These are phyloP conservation scores for Crithidia brevicula DNA, from an alignment of 208 protist genomes.

Conservation along the genomic window DNA sequence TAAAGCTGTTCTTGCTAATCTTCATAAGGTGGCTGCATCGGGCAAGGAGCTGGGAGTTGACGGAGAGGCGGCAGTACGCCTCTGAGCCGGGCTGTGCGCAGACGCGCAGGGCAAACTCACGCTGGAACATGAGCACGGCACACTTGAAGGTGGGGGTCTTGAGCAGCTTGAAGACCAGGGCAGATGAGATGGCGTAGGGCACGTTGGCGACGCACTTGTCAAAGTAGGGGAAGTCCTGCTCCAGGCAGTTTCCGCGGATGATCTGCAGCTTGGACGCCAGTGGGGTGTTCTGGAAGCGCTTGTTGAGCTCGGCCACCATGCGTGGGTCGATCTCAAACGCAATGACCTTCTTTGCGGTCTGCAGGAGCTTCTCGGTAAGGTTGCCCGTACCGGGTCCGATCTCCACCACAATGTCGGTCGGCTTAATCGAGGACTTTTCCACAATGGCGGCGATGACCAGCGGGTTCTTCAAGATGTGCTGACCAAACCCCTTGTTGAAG, in stretches of 20 bases:
- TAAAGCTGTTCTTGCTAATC: slow-evolving; percentile 99
- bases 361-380: slow-evolving; percentile 99
- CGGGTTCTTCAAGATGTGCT: slow-evolving; percentile 99
- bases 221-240: slow-evolving; percentile 99
- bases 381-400: slow-evolving; percentile 99
- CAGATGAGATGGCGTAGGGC: slow-evolving; percentile 99
- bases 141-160: slow-evolving; percentile 93
- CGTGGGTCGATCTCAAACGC: slow-evolving; percentile 99
- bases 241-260: slow-evolving; percentile 98
- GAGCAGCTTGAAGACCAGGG: slow-evolving; percentile 99
- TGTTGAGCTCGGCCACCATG: slow-evolving; percentile 99
- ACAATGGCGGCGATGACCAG: slow-evolving; percentile 98
- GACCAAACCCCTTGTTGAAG: slow-evolving; percentile 97
- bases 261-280: slow-evolving; percentile 96
- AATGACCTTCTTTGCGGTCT: slow-evolving; percentile 97
- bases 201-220: slow-evolving; percentile 99
- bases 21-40: slow-evolving; percentile 98
- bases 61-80: slow-evolving; percentile 98
- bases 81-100: slow-evolving; percentile 97
- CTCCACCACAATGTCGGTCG: slow-evolving; percentile 99
- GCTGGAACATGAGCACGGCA: slow-evolving; percentile 99
- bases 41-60: slow-evolving; percentile 99
- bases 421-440: slow-evolving; percentile 96
- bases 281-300: slow-evolving; percentile 96
- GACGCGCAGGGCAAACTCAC: slow-evolving; percentile 99